Evolutionary conservation across 805 yeast species (phyloP).

Genomic region (Dipodascus albidus): DNA sequence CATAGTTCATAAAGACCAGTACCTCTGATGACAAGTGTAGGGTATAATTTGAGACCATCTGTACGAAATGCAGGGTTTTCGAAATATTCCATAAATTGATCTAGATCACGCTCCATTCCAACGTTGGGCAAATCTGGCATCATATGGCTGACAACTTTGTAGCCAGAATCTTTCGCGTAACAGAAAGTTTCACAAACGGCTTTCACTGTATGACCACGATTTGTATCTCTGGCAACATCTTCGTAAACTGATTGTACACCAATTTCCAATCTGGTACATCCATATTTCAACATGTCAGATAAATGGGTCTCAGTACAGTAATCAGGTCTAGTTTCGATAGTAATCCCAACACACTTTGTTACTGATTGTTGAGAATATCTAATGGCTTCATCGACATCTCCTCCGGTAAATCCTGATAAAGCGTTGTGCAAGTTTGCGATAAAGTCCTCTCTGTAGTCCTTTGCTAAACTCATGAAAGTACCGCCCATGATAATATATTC

Average conservation of each 20-base stretch:
- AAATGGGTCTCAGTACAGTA: conserved; percentile 94
- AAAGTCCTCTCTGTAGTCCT: conserved; percentile 80
- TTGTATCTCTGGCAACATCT: conserved; percentile 97
- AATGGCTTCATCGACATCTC: conserved; percentile 80
- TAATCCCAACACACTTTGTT: conserved; percentile 96
- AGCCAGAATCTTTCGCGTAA: conserved; percentile 95
- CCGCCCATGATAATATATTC: conserved; percentile 99
- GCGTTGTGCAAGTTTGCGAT: conserved; percentile 93
- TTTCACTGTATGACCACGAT: conserved; percentile 94
- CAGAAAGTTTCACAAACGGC: conserved; percentile 94
- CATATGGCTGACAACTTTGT: conserved; percentile 96
- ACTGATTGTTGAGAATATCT: conserved; percentile 83
- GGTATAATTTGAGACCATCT: conserved; percentile 91
- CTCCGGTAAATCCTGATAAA: conserved; percentile 78
- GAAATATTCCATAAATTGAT: conserved; percentile 91
- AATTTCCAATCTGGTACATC: conserved; percentile 92
- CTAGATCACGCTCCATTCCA: conserved; percentile 95
- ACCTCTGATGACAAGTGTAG: conserved; percentile 93
- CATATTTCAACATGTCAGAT: conserved; percentile 90
- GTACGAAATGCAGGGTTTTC: conserved; percentile 96
- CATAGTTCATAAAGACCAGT: conserved; percentile 95
- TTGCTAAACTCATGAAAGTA: conserved; percentile 90
- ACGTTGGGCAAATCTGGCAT: conserved; percentile 99
- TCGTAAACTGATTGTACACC: conserved; percentile 97
- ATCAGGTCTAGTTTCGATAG: conserved; percentile 97